phyloP scores from a whole-genome alignment of 139 green algal species.

The Raphidocelis subcapitata region DNA sequence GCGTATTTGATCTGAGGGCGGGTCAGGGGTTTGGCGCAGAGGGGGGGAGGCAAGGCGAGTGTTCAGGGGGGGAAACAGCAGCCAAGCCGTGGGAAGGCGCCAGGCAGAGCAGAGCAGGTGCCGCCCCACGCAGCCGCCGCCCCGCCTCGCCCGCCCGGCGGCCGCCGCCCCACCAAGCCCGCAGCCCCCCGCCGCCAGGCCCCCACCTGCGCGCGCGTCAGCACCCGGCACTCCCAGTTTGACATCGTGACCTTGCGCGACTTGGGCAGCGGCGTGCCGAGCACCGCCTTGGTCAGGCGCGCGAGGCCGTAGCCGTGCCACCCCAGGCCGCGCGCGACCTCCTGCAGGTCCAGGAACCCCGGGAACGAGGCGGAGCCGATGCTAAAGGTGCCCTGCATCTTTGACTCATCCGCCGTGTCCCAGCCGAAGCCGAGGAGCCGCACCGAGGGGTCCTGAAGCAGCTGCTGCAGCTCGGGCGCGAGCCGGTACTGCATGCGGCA shows the following conservation, averaged over 20 bases:
- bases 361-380: conserved; percentile 32
- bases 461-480: conserved; percentile 10
- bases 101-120: too few relatives aligned
- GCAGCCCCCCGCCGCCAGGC: too few relatives aligned
- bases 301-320: conserved; percentile 41
- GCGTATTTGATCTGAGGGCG: conserved; percentile 54
- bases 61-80: too few relatives aligned
- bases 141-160: too few relatives aligned
- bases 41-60: too few relatives aligned
- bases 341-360: conserved; percentile 22
- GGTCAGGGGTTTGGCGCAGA: too few relatives aligned
- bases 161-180: too few relatives aligned
- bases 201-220: conserved; percentile 27
- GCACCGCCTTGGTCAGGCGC: conserved; percentile 34
- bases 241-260: conserved; percentile 38
- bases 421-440: conserved; percentile 54
- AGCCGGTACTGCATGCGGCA: conserved; percentile 15
- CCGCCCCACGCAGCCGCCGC: too few relatives aligned
- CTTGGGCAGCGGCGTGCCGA: conserved; percentile 46
- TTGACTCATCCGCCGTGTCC: conserved; percentile 47
- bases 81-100: too few relatives aligned
- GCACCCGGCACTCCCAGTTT: conserved; percentile 46
- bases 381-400: conserved; percentile 50
- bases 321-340: conserved; percentile 29
- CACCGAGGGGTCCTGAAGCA: conserved; percentile 35